phyloP scores from a whole-genome alignment of 352 stramenopile genomes.

The Phytopythium montanum region DNA sequence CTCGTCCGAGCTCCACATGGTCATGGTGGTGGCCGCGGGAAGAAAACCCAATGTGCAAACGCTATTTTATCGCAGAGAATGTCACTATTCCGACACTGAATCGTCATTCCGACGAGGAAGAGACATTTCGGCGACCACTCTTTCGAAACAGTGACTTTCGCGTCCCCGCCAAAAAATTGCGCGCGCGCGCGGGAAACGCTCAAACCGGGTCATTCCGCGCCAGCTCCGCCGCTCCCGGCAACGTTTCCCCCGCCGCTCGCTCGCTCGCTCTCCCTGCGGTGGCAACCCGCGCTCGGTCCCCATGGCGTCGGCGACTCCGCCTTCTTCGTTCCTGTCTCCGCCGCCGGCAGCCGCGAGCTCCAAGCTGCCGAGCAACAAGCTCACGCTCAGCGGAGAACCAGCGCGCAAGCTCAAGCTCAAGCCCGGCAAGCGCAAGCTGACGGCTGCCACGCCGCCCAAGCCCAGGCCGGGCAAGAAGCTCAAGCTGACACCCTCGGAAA shows the following conservation, averaged over 20 bases:
- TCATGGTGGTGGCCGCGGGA: too few relatives aligned
- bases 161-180: background rate
- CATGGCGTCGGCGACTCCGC: background rate
- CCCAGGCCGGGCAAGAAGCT: constrained; percentile 22
- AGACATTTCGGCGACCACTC: too few relatives aligned
- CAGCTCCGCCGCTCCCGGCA: background rate
- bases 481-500: constrained; percentile 10
- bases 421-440: constrained; percentile 30
- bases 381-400: constrained; percentile 33
- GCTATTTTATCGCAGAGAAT: too few relatives aligned
- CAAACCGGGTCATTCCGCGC: background rate
- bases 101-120: too few relatives aligned
- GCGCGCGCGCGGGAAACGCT: constrained; percentile 4
- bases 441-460: constrained; percentile 10
- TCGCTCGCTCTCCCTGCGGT: background rate
- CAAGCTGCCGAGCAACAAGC: constrained; percentile 22
- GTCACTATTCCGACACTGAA: too few relatives aligned
- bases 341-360: constrained; percentile 8
- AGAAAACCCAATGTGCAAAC: too few relatives aligned
- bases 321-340: constrained; percentile 41
- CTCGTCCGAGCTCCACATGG: too few relatives aligned
- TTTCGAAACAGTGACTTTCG: too few relatives aligned
- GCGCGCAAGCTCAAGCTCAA: constrained; percentile 27
- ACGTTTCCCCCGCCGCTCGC: background rate
- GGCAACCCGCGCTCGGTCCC: background rate